These are phyloP conservation scores for Cercospora sojina DNA, from an alignment of 2,329 filamentous ascomycete genomes.

Conservation along the genomic window DNA sequence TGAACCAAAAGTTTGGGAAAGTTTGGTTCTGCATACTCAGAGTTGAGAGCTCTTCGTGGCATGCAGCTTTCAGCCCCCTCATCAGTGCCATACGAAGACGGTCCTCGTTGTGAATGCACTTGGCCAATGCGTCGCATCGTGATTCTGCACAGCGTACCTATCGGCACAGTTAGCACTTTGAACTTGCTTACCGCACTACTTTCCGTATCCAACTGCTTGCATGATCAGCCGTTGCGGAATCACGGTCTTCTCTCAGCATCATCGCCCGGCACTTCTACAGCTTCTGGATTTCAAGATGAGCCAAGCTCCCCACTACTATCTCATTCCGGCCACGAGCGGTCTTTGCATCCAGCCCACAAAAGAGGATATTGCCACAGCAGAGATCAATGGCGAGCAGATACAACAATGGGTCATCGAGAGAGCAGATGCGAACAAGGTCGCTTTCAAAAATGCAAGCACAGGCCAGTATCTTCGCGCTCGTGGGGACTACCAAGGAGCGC, in stretches of 20 bases:
- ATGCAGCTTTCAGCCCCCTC: neutral
- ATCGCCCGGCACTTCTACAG: neutral
- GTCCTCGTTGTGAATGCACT: neutral
- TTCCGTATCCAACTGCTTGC: neutral
- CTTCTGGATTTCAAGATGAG: slow-evolving; percentile 4
- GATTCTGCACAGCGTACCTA: neutral
- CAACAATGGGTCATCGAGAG: slow-evolving; percentile 15
- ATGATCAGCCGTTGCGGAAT: slow-evolving; percentile 4
- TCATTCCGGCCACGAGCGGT: slow-evolving; percentile 18
- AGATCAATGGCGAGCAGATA: slow-evolving; percentile 6
- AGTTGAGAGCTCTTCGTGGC: neutral
- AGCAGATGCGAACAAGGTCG: slow-evolving; percentile 1
- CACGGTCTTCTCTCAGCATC: neutral
- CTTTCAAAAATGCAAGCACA: slow-evolving; percentile 10
- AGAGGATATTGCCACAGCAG: slow-evolving; percentile 13
- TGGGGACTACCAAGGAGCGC: slow-evolving; percentile 5
- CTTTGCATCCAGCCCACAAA: slow-evolving; percentile 13
- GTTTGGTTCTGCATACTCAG: neutral
- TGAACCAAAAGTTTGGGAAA: neutral
- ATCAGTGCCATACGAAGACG: neutral
- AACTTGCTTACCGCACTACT: neutral
- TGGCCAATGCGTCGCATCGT: neutral
- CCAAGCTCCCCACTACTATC: slow-evolving; percentile 6
- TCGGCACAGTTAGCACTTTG: neutral
- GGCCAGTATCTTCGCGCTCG: slow-evolving; percentile 10